A percentile compares a stretch with the other conserved stretches of the same genome.
phyloP scores from a whole-genome alignment of 352 stramenopile genomes.

The Globisporangium okanoganense region DNA sequence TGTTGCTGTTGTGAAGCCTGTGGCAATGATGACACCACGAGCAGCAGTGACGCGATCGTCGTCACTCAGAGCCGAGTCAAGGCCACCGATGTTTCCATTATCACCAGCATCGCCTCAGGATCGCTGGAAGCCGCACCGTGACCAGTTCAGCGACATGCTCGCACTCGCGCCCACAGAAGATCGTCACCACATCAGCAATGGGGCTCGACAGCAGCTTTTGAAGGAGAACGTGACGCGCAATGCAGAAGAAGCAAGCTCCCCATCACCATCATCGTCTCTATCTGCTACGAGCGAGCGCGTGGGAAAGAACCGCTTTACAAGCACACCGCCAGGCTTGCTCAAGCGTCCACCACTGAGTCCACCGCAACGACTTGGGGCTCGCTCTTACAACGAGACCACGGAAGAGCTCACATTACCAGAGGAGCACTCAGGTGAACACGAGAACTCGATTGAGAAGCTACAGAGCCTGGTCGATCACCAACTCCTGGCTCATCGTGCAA shows the following conservation, averaged over 20 bases:
- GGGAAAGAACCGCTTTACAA: not conserved
- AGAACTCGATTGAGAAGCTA: not conserved
- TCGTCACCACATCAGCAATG: not conserved
- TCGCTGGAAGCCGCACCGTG: not conserved
- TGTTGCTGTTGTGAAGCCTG: not conserved
- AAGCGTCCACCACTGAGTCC: not conserved
- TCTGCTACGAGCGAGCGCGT: not conserved
- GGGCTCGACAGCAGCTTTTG: constrained; percentile 3
- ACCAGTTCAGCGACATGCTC: constrained; percentile 51
- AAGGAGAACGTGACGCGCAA: constrained; percentile 12
- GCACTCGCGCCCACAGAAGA: constrained; percentile 6
- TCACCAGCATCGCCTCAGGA: not conserved
- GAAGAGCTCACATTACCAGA: constrained; percentile 3
- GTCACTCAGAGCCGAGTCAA: not conserved
- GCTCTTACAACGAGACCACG: constrained; percentile 1
- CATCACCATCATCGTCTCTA: not conserved
- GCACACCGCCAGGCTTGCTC: not conserved
- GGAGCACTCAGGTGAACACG: not conserved
- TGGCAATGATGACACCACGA: not conserved
- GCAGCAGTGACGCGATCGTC: not conserved
- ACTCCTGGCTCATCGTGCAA: not conserved
- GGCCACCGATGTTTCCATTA: not conserved
- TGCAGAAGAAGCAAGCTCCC: not conserved
- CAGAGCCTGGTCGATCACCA: not conserved
- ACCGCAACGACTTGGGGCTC: not conserved